Evolutionary conservation across 306 rosid genomes (phyloP).

Genomic region (Dryas octopetala): DNA sequence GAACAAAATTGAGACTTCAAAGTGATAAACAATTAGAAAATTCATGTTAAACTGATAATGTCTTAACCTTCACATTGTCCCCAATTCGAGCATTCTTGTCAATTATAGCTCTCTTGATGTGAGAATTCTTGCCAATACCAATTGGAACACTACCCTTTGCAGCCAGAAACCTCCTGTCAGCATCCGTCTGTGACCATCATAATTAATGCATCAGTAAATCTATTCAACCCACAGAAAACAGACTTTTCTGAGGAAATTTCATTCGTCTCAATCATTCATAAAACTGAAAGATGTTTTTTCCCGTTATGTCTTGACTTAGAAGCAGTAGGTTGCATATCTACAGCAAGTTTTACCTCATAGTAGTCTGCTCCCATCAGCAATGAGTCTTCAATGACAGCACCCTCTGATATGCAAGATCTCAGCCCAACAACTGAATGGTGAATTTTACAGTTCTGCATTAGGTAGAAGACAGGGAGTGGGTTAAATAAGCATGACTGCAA

Average conservation of each 20-base stretch:
- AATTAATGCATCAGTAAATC: conserved; percentile 13
- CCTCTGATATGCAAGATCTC: conserved; percentile 94
- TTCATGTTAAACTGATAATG: background rate
- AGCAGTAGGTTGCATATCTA: background rate
- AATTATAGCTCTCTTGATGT: conserved; percentile 92
- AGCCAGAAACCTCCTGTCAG: conserved; percentile 82
- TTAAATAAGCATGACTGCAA: conserved; percentile 19
- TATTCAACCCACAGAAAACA: background rate
- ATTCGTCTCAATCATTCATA: background rate
- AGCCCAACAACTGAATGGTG: conserved; percentile 94
- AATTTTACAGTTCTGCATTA: conserved; percentile 86
- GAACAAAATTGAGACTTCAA: background rate
- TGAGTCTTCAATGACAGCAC: conserved; percentile 92
- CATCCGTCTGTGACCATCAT: conserved; percentile 55
- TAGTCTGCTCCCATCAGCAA: conserved; percentile 98
- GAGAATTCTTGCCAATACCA: conserved; percentile 87
- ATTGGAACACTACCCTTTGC: conserved; percentile 89
- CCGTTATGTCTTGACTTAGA: conserved; percentile 10
- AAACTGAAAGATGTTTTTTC: background rate
- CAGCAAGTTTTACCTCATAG: conserved; percentile 65
- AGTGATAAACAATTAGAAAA: background rate
- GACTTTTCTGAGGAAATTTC: background rate
- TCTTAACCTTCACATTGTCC: conserved; percentile 73
- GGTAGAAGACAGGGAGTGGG: conserved; percentile 7
- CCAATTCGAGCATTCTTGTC: conserved; percentile 99